Evolutionary conservation across 495 filamentous ascomycete species (phyloP), one percentile per base, ranked within the genome.

Genomic region (Trichoderma orchidacearum): DNA sequence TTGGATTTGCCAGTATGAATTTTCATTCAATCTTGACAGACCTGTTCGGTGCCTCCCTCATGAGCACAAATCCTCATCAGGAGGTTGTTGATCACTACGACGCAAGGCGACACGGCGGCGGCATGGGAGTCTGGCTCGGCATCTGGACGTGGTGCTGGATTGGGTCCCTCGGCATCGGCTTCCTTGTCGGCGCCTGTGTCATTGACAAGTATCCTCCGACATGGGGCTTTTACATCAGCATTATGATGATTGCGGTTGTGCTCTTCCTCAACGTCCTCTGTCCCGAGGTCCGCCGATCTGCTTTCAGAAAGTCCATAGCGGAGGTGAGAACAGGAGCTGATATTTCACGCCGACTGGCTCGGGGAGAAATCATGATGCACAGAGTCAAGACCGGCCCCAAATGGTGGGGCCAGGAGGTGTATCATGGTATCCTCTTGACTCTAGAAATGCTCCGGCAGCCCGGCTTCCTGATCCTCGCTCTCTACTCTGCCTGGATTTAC

Each of bases 1-100:
- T 90, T 15, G 87, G 87, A 3, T 86, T 89, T 64, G 82, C 82
- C 15, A 85, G 83, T 59, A 83, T 89, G 73, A 90, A 89, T 61
- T 85, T 85, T 61, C 75, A 84, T 58, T 74, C 79, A 0, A 84
- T 81, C 1, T 71, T 90, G 30, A 76, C 83, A 2, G 87, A 90
- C 64, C 73, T 90, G 9, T 90, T 87, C 61, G 86, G 86, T 3
- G 79, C 82, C 12, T 86, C 82, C 0, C 66, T 88, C 31, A 85
- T 87, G 71, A 85, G 82, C 63, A 72, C 75, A 15, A 81, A 82
- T 52, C 85, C 85, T 3, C 85, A 87, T 61, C 82, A 87, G 66
- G 85, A 87, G 63, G 60, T 84, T 11, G 82, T 84, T 0, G 74
- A 82, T 54, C 63, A 69, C 50, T 75, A 75, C 54, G 85, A 88